These are phyloP conservation scores for Stagonosporopsis vannaccii DNA, from an alignment of 2,329 filamentous ascomycete species.

Conservation along the genomic window DNA sequence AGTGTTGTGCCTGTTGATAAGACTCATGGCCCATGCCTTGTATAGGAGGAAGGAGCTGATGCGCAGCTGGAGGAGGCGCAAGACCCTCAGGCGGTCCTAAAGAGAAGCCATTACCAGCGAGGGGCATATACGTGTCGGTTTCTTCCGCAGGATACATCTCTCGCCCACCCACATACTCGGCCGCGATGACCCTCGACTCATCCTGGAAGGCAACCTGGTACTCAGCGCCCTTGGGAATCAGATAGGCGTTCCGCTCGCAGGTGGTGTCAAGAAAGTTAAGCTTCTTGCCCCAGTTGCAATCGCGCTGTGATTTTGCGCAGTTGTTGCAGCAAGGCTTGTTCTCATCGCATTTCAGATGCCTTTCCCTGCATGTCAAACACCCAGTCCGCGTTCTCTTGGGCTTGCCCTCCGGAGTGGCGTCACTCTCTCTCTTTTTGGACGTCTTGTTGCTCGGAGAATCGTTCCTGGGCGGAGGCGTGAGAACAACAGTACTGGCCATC, in stretches of 20 bases:
- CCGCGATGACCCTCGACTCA: conserved; percentile 88
- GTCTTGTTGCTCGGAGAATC: conserved; percentile 30
- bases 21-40: conserved; percentile 58
- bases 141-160: conserved; percentile 71
- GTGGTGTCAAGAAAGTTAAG: conserved; percentile 92
- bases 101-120: conserved; percentile 39
- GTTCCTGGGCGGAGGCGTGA: conserved; percentile 31
- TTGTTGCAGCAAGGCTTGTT: conserved; percentile 72
- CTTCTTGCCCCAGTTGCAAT: conserved; percentile 84
- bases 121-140: conserved; percentile 25
- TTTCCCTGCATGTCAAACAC: conserved; percentile 86
- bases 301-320: conserved; percentile 84
- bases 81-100: conserved; percentile 34
- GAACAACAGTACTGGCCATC: conserved; percentile 31
- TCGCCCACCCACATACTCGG: conserved; percentile 83
- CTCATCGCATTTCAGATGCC: conserved; percentile 92
- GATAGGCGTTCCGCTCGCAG: conserved; percentile 70
- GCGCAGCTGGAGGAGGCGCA: conserved; percentile 47
- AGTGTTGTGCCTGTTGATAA: conserved; percentile 55
- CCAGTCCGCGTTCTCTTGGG: conserved; percentile 89
- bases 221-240: conserved; percentile 55
- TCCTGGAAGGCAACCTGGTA: conserved; percentile 83
- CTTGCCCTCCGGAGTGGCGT: conserved; percentile 58
- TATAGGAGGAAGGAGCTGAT: conserved; percentile 60
- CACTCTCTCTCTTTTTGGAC: conserved; percentile 31